Percentiles rank a stretch among this genome's conserved stretches.
phyloP scores from a whole-genome alignment of 1,139 yeast species.

The Zygosaccharomyces sapae region DNA sequence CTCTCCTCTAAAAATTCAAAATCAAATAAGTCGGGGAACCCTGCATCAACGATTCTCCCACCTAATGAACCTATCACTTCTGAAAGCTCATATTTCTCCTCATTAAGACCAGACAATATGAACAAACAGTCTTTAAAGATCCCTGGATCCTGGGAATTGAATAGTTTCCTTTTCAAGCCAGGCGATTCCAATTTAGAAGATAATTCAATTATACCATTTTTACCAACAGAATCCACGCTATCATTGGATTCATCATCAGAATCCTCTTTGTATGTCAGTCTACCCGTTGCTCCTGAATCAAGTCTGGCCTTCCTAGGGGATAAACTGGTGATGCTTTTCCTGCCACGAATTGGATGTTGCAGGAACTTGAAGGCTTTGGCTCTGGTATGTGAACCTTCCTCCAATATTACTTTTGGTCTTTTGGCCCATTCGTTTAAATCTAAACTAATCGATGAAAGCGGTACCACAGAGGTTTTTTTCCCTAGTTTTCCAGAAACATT shows the following conservation, averaged over 20 bases:
- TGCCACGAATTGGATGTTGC: conserved; percentile 27
- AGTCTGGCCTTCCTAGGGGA: conserved; percentile 21
- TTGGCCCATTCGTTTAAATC: conserved; percentile 34
- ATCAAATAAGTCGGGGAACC: conserved; percentile 39
- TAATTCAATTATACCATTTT: background rate
- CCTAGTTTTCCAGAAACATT: conserved; percentile 26
- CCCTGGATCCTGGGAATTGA: background rate
- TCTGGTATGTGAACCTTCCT: conserved; percentile 14
- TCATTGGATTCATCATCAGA: conserved; percentile 12
- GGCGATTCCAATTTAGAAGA: background rate
- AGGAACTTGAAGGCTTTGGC: conserved; percentile 19
- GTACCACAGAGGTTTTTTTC: conserved; percentile 16
- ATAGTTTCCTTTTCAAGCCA: background rate
- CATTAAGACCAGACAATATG: conserved; percentile 40
- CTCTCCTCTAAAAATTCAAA: conserved; percentile 12
- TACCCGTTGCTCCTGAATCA: conserved; percentile 10
- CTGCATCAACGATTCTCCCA: conserved; percentile 47
- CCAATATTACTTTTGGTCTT: conserved; percentile 26
- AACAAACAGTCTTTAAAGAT: conserved; percentile 43
- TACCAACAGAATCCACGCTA: background rate
- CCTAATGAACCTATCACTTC: conserved; percentile 46
- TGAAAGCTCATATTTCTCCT: conserved; percentile 37
- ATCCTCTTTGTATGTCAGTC: conserved; percentile 16
- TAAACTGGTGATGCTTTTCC: conserved; percentile 16
- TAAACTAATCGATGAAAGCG: conserved; percentile 27